Evolutionary conservation across 2,329 filamentous ascomycete species (phyloP).

Genomic region (Alternaria arbusti): DNA sequence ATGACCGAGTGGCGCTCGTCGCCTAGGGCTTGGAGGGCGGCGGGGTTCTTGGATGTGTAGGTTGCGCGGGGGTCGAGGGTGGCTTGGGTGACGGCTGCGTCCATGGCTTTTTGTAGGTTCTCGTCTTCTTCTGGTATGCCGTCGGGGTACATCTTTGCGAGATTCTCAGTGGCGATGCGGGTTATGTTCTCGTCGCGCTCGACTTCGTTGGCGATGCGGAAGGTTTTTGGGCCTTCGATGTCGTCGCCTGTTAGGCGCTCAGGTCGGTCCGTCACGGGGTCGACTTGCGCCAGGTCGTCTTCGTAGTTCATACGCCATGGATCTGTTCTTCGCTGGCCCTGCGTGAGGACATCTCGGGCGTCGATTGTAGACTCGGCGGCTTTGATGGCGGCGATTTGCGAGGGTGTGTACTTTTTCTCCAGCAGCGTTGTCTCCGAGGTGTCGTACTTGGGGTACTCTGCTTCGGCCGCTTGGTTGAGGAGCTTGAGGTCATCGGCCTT

Average conservation of each 20-base stretch:
- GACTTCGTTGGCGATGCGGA: slow-evolving; percentile 38
- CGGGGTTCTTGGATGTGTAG: slow-evolving; percentile 58
- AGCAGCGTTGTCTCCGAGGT: slow-evolving; percentile 57
- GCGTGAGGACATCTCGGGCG: slow-evolving; percentile 73
- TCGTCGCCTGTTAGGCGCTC: slow-evolving; percentile 48
- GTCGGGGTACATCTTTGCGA: slow-evolving; percentile 46
- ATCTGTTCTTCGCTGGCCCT: slow-evolving; percentile 75
- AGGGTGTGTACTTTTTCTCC: slow-evolving; percentile 73
- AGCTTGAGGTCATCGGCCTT: slow-evolving; percentile 50
- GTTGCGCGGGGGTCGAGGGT: slow-evolving; percentile 51
- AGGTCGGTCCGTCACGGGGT: slow-evolving; percentile 73
- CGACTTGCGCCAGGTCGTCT: slow-evolving; percentile 77
- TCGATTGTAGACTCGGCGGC: slow-evolving; percentile 80
- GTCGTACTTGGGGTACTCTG: slow-evolving; percentile 67
- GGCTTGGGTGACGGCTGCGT: slow-evolving; percentile 43
- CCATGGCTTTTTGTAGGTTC: slow-evolving; percentile 32
- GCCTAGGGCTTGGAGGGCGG: slow-evolving; percentile 56
- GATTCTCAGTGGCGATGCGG: slow-evolving; percentile 41
- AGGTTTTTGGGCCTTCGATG: slow-evolving; percentile 30
- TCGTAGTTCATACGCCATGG: slow-evolving; percentile 72
- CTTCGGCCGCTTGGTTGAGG: slow-evolving; percentile 40
- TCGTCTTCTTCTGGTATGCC: slow-evolving; percentile 42
- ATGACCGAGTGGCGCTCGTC: slow-evolving; percentile 54
- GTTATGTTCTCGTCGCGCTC: slow-evolving; percentile 42
- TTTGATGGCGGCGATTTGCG: slow-evolving; percentile 81